Evolutionary conservation across 768 basidiomycete species (phyloP).

Genomic region (Termitomyces sp.): DNA sequence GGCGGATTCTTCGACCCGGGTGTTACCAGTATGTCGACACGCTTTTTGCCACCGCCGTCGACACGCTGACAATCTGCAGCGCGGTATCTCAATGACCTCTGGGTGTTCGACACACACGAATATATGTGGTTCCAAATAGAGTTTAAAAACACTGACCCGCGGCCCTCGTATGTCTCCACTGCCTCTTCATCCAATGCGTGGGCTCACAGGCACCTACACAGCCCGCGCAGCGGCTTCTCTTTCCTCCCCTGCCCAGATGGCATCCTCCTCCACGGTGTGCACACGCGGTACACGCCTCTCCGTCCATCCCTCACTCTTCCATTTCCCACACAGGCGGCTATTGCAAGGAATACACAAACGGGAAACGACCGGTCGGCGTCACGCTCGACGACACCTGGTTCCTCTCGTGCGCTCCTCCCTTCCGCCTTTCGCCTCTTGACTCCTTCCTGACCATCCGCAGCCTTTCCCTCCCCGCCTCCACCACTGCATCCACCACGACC

Average conservation of each 20-base stretch:
- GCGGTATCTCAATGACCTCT: slow-evolving; percentile 47
- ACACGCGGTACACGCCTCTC: not conserved
- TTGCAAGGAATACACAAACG: slow-evolving; percentile 20
- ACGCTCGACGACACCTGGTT: not conserved
- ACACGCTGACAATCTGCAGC: not conserved
- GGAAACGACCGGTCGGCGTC: not conserved
- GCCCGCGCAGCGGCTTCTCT: not conserved
- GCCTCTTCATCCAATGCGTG: not conserved
- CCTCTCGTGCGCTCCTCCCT: not conserved
- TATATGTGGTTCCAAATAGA: slow-evolving; percentile 34
- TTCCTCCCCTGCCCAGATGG: not conserved
- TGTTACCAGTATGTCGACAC: slow-evolving; percentile 51
- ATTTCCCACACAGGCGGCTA: slow-evolving; percentile 46
- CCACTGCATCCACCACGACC: not conserved
- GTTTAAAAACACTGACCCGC: slow-evolving; percentile 28
- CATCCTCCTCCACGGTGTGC: not conserved
- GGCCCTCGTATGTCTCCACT: not conserved
- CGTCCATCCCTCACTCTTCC: not conserved
- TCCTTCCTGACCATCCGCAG: not conserved
- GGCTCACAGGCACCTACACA: not conserved
- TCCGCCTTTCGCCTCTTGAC: not conserved
- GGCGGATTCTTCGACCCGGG: slow-evolving; percentile 92
- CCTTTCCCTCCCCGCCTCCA: not conserved
- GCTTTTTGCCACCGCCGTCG: not conserved
- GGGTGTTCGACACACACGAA: not conserved